Evolutionary conservation across 371 early-diverging fungal species (phyloP).

Genomic region (Actinomortierella ambigua): DNA sequence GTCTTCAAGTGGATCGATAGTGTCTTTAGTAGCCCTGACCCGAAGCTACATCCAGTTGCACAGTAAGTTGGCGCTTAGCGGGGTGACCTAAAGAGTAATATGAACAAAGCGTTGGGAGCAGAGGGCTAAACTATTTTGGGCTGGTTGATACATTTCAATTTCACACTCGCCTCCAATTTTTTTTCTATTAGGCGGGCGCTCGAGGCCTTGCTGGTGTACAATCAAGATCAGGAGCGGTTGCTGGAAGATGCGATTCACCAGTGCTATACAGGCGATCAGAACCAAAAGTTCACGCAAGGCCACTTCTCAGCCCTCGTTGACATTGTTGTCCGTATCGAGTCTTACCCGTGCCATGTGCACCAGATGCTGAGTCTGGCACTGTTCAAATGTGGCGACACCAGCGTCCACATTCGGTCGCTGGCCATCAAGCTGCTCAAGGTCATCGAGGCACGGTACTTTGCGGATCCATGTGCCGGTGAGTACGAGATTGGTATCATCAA

Average conservation of each 20-base stretch:
- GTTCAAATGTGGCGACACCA: slow-evolving; percentile 82
- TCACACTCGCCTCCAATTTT: not conserved
- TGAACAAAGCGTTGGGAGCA: too few relatives aligned
- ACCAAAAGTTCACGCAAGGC: slow-evolving; percentile 66
- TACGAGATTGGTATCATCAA: slow-evolving; percentile 79
- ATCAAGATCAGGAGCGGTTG: slow-evolving; percentile 67
- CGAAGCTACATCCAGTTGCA: slow-evolving; percentile 56
- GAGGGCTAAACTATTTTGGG: too few relatives aligned
- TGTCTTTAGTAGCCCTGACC: slow-evolving; percentile 69
- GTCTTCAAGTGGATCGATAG: slow-evolving; percentile 69
- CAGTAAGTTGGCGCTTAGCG: slow-evolving; percentile 18
- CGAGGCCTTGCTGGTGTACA: slow-evolving; percentile 72
- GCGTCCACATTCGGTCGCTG: slow-evolving; percentile 72
- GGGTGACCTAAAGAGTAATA: not conserved
- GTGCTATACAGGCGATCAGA: slow-evolving; percentile 76
- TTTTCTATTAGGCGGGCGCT: slow-evolving; percentile 53
- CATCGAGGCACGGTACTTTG: slow-evolving; percentile 71
- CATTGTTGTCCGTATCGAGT: slow-evolving; percentile 59
- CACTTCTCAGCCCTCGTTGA: slow-evolving; percentile 80
- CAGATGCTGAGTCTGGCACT: slow-evolving; percentile 78
- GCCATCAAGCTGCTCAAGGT: slow-evolving; percentile 80
- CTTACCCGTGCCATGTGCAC: slow-evolving; percentile 65
- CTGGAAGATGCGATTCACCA: slow-evolving; percentile 70
- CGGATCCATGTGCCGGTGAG: slow-evolving; percentile 66
- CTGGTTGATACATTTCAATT: too few relatives aligned